Evolutionary conservation across 257 asterid genomes (phyloP).

Genomic region (Rauvolfia tetraphylla): DNA sequence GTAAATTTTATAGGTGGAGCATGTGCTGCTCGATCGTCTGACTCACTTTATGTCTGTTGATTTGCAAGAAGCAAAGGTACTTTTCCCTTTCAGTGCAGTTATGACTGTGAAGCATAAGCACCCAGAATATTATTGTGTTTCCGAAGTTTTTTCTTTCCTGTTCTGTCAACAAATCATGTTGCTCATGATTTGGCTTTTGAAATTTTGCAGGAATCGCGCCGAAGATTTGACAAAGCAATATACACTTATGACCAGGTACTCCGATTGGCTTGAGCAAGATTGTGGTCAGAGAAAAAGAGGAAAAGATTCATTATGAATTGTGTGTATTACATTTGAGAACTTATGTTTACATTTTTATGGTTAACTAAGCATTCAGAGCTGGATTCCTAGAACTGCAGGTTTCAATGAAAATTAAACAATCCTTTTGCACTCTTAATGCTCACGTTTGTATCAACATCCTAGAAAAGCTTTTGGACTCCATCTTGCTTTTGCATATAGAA

Average conservation of each 20-base stretch:
- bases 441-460: not conserved
- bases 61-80: conserved; percentile 94
- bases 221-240: conserved; percentile 81
- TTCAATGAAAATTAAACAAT: not conserved
- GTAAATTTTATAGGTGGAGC: conserved; percentile 72
- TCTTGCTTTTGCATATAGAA: not conserved
- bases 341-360: not conserved
- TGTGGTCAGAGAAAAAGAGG: not conserved
- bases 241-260: conserved; percentile 80
- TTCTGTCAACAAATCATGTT: conserved; percentile 9
- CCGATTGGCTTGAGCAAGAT: conserved; percentile 14
- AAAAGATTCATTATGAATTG: not conserved
- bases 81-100: not conserved
- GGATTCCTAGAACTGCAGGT: not conserved
- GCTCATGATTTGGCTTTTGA: conserved; percentile 23
- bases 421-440: not conserved
- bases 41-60: conserved; percentile 75
- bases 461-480: not conserved
- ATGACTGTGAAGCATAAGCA: not conserved
- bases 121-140: not conserved
- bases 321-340: not conserved
- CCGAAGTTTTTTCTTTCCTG: not conserved
- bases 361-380: not conserved
- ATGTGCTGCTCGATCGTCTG: conserved; percentile 91
- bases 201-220: conserved; percentile 81